Evolutionary conservation across 208 protist species (phyloP).

Genomic region (Trypanosoma conorhini): DNA sequence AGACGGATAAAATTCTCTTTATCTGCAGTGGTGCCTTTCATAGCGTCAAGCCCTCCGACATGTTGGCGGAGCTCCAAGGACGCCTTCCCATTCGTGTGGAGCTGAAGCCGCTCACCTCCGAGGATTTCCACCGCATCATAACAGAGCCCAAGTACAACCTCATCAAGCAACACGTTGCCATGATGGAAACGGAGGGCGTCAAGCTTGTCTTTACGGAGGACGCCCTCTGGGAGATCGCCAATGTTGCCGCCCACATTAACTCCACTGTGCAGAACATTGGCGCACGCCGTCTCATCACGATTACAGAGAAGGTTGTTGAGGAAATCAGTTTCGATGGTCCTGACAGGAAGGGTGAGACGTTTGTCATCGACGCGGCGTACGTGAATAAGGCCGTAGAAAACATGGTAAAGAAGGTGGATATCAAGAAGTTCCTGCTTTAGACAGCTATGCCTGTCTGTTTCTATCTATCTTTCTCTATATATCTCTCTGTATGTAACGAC

Average conservation of each 20-base stretch:
- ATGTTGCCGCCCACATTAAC: slow-evolving; percentile 96
- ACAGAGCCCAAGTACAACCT: slow-evolving; percentile 98
- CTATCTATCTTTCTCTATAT: slow-evolving; percentile 1
- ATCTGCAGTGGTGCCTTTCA: slow-evolving; percentile 98
- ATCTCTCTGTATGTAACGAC: background rate
- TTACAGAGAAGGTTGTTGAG: slow-evolving; percentile 97
- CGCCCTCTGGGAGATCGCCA: slow-evolving; percentile 94
- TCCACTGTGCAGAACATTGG: slow-evolving; percentile 98
- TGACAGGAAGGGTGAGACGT: slow-evolving; percentile 80
- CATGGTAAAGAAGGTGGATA: slow-evolving; percentile 93
- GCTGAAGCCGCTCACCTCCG: slow-evolving; percentile 95
- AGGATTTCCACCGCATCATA: slow-evolving; percentile 97
- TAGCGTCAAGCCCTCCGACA: slow-evolving; percentile 93
- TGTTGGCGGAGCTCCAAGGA: slow-evolving; percentile 96
- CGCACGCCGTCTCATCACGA: slow-evolving; percentile 96
- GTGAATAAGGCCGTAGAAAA: slow-evolving; percentile 88
- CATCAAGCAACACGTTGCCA: slow-evolving; percentile 93
- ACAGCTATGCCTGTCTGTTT: background rate
- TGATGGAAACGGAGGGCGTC: slow-evolving; percentile 97
- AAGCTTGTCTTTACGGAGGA: slow-evolving; percentile 95
- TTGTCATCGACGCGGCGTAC: slow-evolving; percentile 88
- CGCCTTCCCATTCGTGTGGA: slow-evolving; percentile 98
- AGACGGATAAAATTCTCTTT: slow-evolving; percentile 98
- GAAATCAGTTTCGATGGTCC: slow-evolving; percentile 95
- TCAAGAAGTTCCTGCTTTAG: slow-evolving; percentile 93